Conservation (phyloP, 352 stramenopile genomes). For the Stephanocyclus meneghinianus region DNA sequence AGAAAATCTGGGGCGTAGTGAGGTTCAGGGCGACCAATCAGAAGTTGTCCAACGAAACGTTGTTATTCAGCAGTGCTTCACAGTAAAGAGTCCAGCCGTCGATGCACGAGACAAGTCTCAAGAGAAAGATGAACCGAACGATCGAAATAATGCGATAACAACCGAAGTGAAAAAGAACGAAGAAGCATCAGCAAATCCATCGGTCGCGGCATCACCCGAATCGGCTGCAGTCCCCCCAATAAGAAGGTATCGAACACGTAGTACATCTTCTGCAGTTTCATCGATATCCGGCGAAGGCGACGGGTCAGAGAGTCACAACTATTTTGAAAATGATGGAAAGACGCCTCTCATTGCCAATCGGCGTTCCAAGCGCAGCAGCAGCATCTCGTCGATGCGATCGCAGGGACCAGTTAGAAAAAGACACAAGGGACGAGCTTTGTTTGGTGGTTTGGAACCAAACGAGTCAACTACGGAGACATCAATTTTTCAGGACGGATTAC, state of each 20-base stretch:
- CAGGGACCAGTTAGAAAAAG: slow-evolving; percentile 39
- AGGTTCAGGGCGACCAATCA: background rate
- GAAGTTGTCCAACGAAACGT: background rate
- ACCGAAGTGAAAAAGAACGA: background rate
- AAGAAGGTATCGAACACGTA: slow-evolving; percentile 33
- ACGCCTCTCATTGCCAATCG: slow-evolving; percentile 35
- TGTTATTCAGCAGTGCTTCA: background rate
- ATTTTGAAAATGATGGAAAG: slow-evolving; percentile 37
- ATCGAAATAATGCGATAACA: background rate
- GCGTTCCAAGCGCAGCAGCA: slow-evolving; percentile 2
- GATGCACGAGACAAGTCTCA: background rate
- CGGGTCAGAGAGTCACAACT: background rate
- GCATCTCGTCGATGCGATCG: slow-evolving; percentile 10
- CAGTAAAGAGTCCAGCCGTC: background rate
- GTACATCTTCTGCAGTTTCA: slow-evolving; percentile 38
- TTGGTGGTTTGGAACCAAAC: slow-evolving; percentile 6
- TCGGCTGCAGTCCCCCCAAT: background rate
- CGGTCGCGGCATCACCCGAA: background rate
- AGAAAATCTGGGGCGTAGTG: background rate
- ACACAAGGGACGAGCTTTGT: slow-evolving; percentile 21
- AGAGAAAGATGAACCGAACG: background rate
- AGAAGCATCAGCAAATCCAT: background rate
- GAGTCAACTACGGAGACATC: background rate
- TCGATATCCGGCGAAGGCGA: slow-evolving; percentile 34
- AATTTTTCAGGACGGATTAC: background rate